These are phyloP conservation scores for Zangia roseola DNA, from an alignment of 768 basidiomycete genomes.

Conservation along the genomic window DNA sequence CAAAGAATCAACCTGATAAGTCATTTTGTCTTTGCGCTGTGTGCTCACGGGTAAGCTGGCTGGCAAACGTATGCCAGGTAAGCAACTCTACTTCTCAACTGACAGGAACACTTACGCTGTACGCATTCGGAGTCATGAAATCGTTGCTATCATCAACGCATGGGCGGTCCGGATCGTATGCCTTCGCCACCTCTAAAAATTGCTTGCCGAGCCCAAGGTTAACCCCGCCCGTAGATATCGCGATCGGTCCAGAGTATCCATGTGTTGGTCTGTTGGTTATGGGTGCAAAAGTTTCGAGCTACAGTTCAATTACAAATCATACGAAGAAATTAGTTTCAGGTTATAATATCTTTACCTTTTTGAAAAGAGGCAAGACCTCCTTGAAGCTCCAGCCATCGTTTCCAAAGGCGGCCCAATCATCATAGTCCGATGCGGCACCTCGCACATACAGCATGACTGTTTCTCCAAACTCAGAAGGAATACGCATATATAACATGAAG, in stretches of 20 bases:
- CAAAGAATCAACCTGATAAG: too few species aligned
- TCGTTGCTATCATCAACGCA: conserved; percentile 47
- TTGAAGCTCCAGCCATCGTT: conserved; percentile 64
- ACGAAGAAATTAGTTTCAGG: neutral
- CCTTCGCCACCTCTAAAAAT: conserved; percentile 44
- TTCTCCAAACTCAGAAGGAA: too few species aligned
- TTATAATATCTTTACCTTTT: conserved; percentile 41
- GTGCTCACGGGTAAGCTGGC: conserved; percentile 19
- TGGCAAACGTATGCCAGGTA: too few species aligned
- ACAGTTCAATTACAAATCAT: conserved; percentile 32
- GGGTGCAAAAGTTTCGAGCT: conserved; percentile 38
- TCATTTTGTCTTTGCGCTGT: neutral
- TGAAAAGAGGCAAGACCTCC: conserved; percentile 55
- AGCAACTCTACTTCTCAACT: neutral
- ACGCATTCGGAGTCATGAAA: conserved; percentile 32
- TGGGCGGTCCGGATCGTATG: conserved; percentile 49
- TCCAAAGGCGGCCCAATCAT: conserved; percentile 52
- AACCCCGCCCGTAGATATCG: conserved; percentile 19
- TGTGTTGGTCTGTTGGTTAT: conserved; percentile 33
- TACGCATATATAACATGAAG: neutral
- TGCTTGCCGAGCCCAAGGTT: conserved; percentile 33
- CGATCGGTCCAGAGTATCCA: conserved; percentile 35
- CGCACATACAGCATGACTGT: conserved; percentile 55
- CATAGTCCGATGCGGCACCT: conserved; percentile 60
- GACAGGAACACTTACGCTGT: conserved; percentile 19